Conservation (phyloP, 768 basidiomycete species). For the Auriscalpium microsporum region DNA sequence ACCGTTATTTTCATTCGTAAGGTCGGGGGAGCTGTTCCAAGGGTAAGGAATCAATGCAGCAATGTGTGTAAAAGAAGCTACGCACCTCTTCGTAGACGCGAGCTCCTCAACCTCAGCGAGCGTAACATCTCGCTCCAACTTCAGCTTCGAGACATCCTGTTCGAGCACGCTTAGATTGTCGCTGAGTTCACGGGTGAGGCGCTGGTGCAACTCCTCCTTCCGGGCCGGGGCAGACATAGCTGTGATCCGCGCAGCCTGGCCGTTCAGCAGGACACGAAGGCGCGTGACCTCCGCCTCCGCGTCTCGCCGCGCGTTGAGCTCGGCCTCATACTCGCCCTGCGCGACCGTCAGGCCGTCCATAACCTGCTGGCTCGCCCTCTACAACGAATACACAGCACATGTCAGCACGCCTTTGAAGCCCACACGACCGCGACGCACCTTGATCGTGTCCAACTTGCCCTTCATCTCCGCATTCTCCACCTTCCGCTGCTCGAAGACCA, state of each 20-base stretch:
- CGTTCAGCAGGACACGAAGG: slow-evolving; percentile 75
- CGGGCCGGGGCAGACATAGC: slow-evolving; percentile 76
- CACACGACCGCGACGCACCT: slow-evolving; percentile 43
- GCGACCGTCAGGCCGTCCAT: slow-evolving; percentile 90
- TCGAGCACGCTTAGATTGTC: slow-evolving; percentile 73
- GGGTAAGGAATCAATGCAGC: neutral
- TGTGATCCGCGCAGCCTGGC: slow-evolving; percentile 81
- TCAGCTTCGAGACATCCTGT: slow-evolving; percentile 77
- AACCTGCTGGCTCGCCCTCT: slow-evolving; percentile 89
- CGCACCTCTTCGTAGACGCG: slow-evolving; percentile 62
- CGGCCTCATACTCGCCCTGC: slow-evolving; percentile 89
- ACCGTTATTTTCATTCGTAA: slow-evolving; percentile 13
- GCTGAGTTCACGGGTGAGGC: slow-evolving; percentile 70
- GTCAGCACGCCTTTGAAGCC: neutral
- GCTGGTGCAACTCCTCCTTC: slow-evolving; percentile 69
- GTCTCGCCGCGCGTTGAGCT: slow-evolving; percentile 79
- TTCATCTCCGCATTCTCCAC: slow-evolving; percentile 58
- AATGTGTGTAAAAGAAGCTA: slow-evolving; percentile 7
- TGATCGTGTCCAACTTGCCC: slow-evolving; percentile 74
- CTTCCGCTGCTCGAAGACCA: slow-evolving; percentile 55
- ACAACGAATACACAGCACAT: slow-evolving; percentile 6
- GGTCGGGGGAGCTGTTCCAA: slow-evolving; percentile 12
- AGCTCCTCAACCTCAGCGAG: slow-evolving; percentile 93
- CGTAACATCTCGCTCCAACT: slow-evolving; percentile 84
- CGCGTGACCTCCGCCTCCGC: slow-evolving; percentile 89